Evolutionary conservation across 208 protist genomes (phyloP).

Genomic region (Polymyxa betae): DNA sequence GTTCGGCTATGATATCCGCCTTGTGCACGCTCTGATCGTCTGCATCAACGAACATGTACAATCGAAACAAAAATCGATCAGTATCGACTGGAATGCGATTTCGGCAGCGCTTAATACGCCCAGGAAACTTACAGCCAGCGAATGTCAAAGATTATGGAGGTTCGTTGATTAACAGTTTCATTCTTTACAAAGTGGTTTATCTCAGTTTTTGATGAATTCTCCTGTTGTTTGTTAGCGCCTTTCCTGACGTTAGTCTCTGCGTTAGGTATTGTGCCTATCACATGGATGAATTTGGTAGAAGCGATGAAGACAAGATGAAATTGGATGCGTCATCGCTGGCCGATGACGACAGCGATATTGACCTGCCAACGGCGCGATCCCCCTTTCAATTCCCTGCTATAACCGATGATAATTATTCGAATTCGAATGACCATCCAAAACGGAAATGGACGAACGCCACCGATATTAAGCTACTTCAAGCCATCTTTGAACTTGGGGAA

Average conservation of each 20-base stretch:
- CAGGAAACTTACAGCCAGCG: neutral
- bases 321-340: slow-evolving; percentile 34
- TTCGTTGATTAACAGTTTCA: too few relatives aligned
- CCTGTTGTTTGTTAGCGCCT: neutral
- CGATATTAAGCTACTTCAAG: slow-evolving; percentile 18
- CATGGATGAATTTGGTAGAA: slow-evolving; percentile 19
- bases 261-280: slow-evolving; percentile 17
- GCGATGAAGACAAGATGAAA: neutral
- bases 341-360: slow-evolving; percentile 45
- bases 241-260: neutral
- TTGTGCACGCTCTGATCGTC: slow-evolving; percentile 20
- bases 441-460: slow-evolving; percentile 13
- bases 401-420: neutral
- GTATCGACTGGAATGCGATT: slow-evolving; percentile 6
- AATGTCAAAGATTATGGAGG: slow-evolving; percentile 27
- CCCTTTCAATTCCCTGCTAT: neutral
- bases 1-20: slow-evolving; percentile 33
- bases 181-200: too few relatives aligned
- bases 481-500: slow-evolving; percentile 14
- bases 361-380: neutral
- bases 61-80: slow-evolving; percentile 41
- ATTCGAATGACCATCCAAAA: neutral
- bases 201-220: too few relatives aligned
- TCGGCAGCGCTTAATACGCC: slow-evolving; percentile 4
- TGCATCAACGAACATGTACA: slow-evolving; percentile 22